These are phyloP conservation scores for Pulveroboletus sp. DNA, from an alignment of 768 basidiomycete genomes.

Conservation along the genomic window DNA sequence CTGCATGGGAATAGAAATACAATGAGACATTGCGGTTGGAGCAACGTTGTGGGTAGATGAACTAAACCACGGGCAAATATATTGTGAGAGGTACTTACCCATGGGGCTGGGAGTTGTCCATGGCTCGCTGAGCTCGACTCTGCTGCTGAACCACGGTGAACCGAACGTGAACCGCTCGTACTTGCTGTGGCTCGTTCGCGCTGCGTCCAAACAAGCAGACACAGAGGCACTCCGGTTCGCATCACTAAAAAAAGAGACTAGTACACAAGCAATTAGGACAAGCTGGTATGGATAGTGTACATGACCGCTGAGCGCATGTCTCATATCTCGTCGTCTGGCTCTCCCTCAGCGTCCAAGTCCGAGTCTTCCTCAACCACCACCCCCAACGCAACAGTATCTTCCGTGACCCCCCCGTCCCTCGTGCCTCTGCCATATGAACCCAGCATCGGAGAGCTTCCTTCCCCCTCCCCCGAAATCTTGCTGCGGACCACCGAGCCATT, in stretches of 20 bases:
- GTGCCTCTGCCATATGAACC: background rate
- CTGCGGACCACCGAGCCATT: constrained; percentile 26
- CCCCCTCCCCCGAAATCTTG: constrained; percentile 22
- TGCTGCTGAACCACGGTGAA: constrained; percentile 33
- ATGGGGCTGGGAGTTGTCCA: constrained; percentile 33
- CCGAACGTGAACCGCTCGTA: constrained; percentile 33
- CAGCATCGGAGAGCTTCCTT: constrained; percentile 7
- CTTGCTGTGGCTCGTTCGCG: constrained; percentile 32
- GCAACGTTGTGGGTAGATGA: background rate
- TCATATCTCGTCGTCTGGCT: constrained; percentile 44
- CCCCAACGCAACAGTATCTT: background rate
- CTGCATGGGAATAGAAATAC: constrained; percentile 32
- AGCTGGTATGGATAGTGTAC: constrained; percentile 16
- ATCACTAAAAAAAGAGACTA: background rate
- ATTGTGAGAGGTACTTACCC: constrained; percentile 27
- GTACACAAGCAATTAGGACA: constrained; percentile 21
- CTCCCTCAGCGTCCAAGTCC: constrained; percentile 40
- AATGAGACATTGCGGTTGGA: constrained; percentile 11
- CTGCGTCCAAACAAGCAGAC: constrained; percentile 22
- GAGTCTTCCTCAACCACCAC: constrained; percentile 26
- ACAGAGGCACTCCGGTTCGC: constrained; percentile 22
- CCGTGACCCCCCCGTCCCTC: constrained; percentile 1
- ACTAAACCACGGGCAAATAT: background rate
- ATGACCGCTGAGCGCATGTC: constrained; percentile 28
- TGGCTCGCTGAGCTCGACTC: constrained; percentile 16